phyloP scores from a whole-genome alignment of 768 basidiomycete genomes.

The Sporobolomyces roseus region DNA sequence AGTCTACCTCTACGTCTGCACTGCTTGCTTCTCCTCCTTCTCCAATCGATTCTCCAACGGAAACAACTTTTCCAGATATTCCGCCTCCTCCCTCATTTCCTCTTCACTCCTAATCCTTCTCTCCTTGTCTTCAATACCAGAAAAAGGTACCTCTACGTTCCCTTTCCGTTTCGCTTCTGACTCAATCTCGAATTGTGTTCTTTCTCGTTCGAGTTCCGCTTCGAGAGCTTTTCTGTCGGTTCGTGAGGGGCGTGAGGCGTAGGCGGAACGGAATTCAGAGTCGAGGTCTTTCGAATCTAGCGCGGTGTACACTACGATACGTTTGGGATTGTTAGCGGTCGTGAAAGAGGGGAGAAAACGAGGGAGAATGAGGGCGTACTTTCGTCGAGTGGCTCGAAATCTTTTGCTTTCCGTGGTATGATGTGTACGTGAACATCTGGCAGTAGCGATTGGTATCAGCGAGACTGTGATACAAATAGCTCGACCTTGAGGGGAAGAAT shows the following conservation, averaged over 20 bases:
- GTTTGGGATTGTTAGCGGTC: not conserved
- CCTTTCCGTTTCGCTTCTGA: slow-evolving; percentile 37
- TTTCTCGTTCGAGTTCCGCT: not conserved
- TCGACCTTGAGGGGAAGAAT: too few species aligned
- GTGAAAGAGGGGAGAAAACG: not conserved
- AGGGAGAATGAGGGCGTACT: slow-evolving; percentile 27
- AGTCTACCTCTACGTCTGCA: not conserved
- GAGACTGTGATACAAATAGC: too few species aligned
- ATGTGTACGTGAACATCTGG: slow-evolving; percentile 87
- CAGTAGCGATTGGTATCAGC: slow-evolving; percentile 44
- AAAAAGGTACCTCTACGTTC: slow-evolving; percentile 48
- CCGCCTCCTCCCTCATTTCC: slow-evolving; percentile 78
- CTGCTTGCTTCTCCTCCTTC: not conserved
- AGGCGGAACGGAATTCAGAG: slow-evolving; percentile 8
- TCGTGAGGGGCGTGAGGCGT: slow-evolving; percentile 1
- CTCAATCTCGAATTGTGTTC: slow-evolving; percentile 44
- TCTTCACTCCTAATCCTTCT: slow-evolving; percentile 60
- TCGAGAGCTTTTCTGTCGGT: slow-evolving; percentile 17
- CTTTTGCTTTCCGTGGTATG: slow-evolving; percentile 67
- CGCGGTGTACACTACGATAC: slow-evolving; percentile 56
- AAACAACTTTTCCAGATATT: slow-evolving; percentile 64
- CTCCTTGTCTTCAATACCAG: slow-evolving; percentile 58
- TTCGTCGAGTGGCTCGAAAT: slow-evolving; percentile 52
- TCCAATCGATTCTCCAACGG: slow-evolving; percentile 22
- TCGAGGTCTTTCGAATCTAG: slow-evolving; percentile 63